Conservation (phyloP, 345 rosid species). For the Schrenkiella parvula region DNA sequence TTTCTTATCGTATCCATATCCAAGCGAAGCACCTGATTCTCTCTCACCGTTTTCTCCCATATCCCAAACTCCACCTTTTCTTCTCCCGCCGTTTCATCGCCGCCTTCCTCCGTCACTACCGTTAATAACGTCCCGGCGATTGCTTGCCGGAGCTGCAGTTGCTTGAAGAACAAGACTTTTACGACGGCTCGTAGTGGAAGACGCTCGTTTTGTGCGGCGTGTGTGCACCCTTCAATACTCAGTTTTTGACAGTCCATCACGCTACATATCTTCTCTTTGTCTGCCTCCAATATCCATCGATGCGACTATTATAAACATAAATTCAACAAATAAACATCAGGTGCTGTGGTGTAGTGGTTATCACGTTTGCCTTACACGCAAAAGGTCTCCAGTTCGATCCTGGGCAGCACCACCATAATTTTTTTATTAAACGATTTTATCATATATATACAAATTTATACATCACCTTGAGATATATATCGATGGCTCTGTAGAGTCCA, state of each 20-base stretch:
- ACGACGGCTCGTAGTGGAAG: conserved; percentile 80
- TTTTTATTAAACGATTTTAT: neutral
- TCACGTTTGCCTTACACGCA: conserved; percentile 35
- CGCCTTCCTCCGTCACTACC: neutral
- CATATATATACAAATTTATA: neutral
- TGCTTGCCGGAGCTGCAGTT: conserved; percentile 71
- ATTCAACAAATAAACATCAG: neutral
- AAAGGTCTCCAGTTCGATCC: conserved; percentile 32
- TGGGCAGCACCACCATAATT: neutral
- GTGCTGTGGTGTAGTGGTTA: conserved; percentile 31
- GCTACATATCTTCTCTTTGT: conserved; percentile 70
- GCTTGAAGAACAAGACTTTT: conserved; percentile 76
- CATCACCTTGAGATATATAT: conserved; percentile 75
- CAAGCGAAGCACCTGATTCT: conserved; percentile 77
- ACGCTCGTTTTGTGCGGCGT: conserved; percentile 93
- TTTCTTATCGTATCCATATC: conserved; percentile 87
- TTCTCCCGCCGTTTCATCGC: neutral
- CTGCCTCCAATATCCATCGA: conserved; percentile 65
- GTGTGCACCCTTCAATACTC: conserved; percentile 85
- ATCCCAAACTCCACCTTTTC: conserved; percentile 7
- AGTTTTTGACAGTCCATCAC: conserved; percentile 72
- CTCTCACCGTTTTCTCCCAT: conserved; percentile 66
- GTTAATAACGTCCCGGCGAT: conserved; percentile 54
- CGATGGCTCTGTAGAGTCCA: conserved; percentile 81
- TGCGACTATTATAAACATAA: conserved; percentile 42